Evolutionary conservation across 192 early-diverging fungal genomes (phyloP).

Genomic region (Borealophlyctis nickersoniae): DNA sequence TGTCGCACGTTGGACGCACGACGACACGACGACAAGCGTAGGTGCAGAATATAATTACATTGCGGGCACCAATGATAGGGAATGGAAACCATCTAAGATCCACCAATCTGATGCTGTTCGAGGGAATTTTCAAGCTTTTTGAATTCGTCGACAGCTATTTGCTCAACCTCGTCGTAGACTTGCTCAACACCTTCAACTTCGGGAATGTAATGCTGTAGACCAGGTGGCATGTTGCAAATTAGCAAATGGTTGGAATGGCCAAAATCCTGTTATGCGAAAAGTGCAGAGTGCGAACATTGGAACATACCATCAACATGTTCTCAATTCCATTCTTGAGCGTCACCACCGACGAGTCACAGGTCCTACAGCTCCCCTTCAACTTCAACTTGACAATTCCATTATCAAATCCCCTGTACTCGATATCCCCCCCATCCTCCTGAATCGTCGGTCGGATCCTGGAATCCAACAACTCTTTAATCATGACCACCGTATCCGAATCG

Average conservation of each 20-base stretch:
- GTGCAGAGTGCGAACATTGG: not conserved
- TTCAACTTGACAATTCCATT: constrained; percentile 85
- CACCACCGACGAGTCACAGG: constrained; percentile 82
- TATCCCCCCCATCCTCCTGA: constrained; percentile 98
- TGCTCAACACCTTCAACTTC: constrained; percentile 85
- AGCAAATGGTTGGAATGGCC: not conserved
- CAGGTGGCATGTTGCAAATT: not conserved
- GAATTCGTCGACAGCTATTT: constrained; percentile 78
- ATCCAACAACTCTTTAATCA: constrained; percentile 99
- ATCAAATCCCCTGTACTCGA: constrained; percentile 90
- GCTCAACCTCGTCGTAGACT: constrained; percentile 81
- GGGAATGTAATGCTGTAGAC: constrained; percentile 86
- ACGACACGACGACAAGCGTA: too few relatives aligned
- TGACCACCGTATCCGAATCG: constrained; percentile 90
- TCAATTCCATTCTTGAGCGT: constrained; percentile 99
- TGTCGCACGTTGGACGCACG: too few relatives aligned
- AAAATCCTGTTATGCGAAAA: not conserved
- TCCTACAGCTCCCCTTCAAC: constrained; percentile 92
- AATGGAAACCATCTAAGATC: too few relatives aligned
- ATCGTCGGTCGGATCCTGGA: constrained; percentile 92
- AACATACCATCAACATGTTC: constrained; percentile 87
- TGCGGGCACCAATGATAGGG: too few relatives aligned
- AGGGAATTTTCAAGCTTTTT: constrained; percentile 71
- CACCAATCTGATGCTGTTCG: constrained; percentile 27
- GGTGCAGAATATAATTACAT: too few relatives aligned